Base-by-base conservation (phyloP, 1,139 yeast genomes). In the Fermentozyma sake region DNA sequence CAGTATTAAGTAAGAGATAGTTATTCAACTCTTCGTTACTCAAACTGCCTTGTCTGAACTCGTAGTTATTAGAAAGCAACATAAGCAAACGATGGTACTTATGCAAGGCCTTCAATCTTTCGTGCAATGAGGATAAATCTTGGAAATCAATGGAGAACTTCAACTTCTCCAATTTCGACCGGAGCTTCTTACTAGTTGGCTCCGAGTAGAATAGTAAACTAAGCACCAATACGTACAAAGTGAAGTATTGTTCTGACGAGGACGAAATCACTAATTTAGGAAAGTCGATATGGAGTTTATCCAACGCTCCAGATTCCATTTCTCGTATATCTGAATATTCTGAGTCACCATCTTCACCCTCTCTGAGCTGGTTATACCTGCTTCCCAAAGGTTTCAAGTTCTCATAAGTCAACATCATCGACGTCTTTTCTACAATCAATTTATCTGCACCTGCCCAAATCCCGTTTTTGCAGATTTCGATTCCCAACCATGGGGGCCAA, bases 401-500 rank as follows among this genome's bases (percentile, higher is more conserved):
- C 22, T 52, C 58, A 30, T 51, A 61, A 2, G 60, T 55, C 10
- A 62, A 32, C 65, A 61, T 55, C 14, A 58, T 44, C 1, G 69
- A 62, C 18, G 62, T 54, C 20, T 62, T 51, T 24, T 67, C 61
- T 14, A 67, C 59, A 16, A 67, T 46, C 7, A 66, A 39, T 25
- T 57, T 55, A 16, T 55, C 55, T n/a, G 43, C 41, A 2, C 64
- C 68, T 1, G 69, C 68, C 40, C 64, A 46, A 4, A 39, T 29
- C 3, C 65, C 61, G 32, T 60, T 52, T 30, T 52, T 53, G 35
- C 72, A 61, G 9, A 66, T 54, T 38, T 67, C 73, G 21, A 58
- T 44, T 1, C 72, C 73, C 18, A 68, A 39, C 68, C 71, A 68
- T 1, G 74, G 71, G 8, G 70, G 73, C 74, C 74, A 68, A 26